Evolutionary conservation across 2,329 filamentous ascomycete species (phyloP), one percentile per base, ranked within the genome.

Genomic region (Aspergillus aculeatinus): DNA sequence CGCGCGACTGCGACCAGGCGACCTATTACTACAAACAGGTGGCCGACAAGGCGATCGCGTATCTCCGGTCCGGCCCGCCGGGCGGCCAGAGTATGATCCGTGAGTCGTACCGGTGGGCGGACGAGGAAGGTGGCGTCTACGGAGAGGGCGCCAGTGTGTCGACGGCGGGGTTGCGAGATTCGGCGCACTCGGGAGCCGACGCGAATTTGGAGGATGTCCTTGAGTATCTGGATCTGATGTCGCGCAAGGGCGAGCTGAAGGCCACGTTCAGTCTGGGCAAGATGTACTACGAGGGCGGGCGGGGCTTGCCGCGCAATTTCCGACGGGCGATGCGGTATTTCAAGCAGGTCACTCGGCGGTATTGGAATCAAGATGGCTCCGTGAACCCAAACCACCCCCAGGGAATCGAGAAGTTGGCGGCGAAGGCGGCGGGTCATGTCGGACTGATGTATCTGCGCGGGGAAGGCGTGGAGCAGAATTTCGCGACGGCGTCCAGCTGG

Each of bases 81-180:
- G 94, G 94, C 11, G 95, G 95, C 4, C 88, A 89, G 77, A 82
- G 85, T 33, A 88, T 96, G 82, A 82, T 89, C 2, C 84, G 86
- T 31, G 90, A 97, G 71, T 86, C 89, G 6, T 96, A 91, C 78
- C 87, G 91, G 59, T 90, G 97, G 68, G 91, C 92, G 3, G 96
- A 99, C 70, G 92, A 97, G 52, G 81, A 89, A 31, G 96, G 95
- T 7, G 95, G 95, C 48, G 89, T 96, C 6, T 99, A 97, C 73
- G 96, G 95, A 51, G 92, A 96, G 76, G 96, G 95, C 3, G 95
- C 95, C 12, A 98, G 94, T 72, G 91, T 89, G 44, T 89, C 89
- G 25, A 97, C 85, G 59, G 93, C 96, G 72, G 92, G 92, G 4
- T 85, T 89, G 69, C 87, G 88, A 63, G 86, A 87, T 21, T 87